Conservation (phyloP, 306 rosid species). For the Pyrus pyrifolia region DNA sequence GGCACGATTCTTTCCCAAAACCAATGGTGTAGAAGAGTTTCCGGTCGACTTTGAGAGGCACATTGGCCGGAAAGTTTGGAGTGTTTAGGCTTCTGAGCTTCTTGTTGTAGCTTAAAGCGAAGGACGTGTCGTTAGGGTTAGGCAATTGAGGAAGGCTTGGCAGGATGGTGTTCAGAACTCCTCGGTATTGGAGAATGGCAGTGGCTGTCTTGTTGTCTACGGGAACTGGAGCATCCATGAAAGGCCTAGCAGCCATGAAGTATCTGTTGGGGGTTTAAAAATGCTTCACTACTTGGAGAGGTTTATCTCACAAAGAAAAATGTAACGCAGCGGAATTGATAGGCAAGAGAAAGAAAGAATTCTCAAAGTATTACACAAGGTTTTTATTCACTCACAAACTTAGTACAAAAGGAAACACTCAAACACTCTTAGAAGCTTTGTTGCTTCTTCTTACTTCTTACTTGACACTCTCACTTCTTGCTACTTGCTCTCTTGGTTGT, state of each 20-base stretch:
- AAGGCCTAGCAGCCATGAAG: slow-evolving; percentile 62
- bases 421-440: no score
- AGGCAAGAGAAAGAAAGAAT: no score
- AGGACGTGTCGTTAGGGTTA: slow-evolving; percentile 48
- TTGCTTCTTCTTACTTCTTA: no score
- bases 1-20: slow-evolving; percentile 52
- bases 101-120: slow-evolving; percentile 44
- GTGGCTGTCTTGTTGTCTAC: slow-evolving; percentile 71
- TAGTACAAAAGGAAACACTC: no score
- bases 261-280: slow-evolving; percentile 22
- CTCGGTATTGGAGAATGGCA: slow-evolving; percentile 67
- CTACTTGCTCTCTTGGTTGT: no score
- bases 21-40: slow-evolving; percentile 64
- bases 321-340: no score
- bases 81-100: slow-evolving; percentile 57
- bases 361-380: no score
- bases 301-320: no score
- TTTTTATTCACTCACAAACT: no score
- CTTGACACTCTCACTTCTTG: no score
- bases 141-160: slow-evolving; percentile 65
- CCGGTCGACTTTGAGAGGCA: slow-evolving; percentile 65
- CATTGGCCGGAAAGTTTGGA: slow-evolving; percentile 57
- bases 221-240: slow-evolving; percentile 61
- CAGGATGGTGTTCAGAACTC: slow-evolving; percentile 54
- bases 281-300: no score